phyloP scores from a whole-genome alignment of 768 basidiomycete genomes.

The Tephrocybe sp. region DNA sequence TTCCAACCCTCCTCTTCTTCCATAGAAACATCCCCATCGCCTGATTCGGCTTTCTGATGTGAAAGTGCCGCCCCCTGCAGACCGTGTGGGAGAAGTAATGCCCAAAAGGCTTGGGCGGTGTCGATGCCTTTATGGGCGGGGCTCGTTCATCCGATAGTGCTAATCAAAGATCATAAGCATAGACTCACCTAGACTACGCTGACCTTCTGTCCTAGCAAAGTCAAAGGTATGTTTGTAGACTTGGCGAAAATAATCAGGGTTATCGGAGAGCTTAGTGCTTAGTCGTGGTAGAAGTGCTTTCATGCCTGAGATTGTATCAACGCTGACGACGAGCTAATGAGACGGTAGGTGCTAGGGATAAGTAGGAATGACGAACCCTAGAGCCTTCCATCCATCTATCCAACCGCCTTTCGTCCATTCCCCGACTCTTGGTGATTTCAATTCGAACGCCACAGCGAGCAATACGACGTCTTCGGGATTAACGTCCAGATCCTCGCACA shows the following conservation, averaged over 20 bases:
- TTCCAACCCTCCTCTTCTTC: slow-evolving; percentile 59
- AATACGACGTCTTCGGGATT: slow-evolving; percentile 83
- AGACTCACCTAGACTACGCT: slow-evolving; percentile 72
- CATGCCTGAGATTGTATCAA: slow-evolving; percentile 67
- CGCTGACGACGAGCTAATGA: slow-evolving; percentile 48
- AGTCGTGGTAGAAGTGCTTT: slow-evolving; percentile 52
- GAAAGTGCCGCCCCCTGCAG: neutral
- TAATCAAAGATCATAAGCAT: neutral
- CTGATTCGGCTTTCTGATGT: slow-evolving; percentile 23
- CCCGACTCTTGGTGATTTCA: slow-evolving; percentile 73
- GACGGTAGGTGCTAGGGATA: neutral
- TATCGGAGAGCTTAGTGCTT: slow-evolving; percentile 57
- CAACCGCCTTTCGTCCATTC: slow-evolving; percentile 72
- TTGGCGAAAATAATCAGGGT: slow-evolving; percentile 68
- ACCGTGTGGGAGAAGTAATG: slow-evolving; percentile 62
- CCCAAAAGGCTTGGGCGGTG: slow-evolving; percentile 76
- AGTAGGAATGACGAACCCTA: slow-evolving; percentile 47
- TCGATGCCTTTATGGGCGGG: slow-evolving; percentile 50
- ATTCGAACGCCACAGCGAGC: slow-evolving; percentile 78
- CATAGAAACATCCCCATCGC: slow-evolving; percentile 49
- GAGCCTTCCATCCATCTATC: slow-evolving; percentile 77
- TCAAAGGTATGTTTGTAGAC: slow-evolving; percentile 84
- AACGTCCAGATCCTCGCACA: slow-evolving; percentile 70
- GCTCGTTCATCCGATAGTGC: neutral
- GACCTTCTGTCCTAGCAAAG: slow-evolving; percentile 73